These are phyloP conservation scores for Wickerhamiella lipophila DNA, from an alignment of 805 yeast genomes.

Conservation along the genomic window DNA sequence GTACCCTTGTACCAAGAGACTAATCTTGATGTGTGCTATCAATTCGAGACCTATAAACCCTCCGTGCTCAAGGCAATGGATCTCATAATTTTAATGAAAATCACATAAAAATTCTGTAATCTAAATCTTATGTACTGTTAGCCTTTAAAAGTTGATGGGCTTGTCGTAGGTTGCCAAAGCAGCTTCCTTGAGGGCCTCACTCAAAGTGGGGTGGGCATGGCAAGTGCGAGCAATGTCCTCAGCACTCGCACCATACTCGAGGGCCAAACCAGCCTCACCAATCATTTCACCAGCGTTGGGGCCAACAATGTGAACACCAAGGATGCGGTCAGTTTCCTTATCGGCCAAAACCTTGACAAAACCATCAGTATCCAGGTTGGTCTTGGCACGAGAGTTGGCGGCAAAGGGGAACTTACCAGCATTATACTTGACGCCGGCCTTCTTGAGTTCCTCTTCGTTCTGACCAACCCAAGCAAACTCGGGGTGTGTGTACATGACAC, in stretches of 20 bases:
- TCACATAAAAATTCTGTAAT: no score
- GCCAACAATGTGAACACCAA: constrained; percentile 95
- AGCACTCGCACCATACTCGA: constrained; percentile 97
- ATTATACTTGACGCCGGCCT: constrained; percentile 79
- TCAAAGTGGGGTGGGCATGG: constrained; percentile 96
- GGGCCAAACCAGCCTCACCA: constrained; percentile 94
- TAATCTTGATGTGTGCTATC: no score
- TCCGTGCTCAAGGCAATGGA: no score
- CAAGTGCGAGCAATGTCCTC: constrained; percentile 96
- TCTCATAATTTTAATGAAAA: no score
- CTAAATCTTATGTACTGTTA: neutral
- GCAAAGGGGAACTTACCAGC: constrained; percentile 97
- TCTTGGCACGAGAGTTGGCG: constrained; percentile 99
- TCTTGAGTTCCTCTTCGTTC: constrained; percentile 88
- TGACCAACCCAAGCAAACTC: constrained; percentile 99
- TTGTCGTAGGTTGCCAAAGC: constrained; percentile 83
- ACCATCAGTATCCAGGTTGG: constrained; percentile 93
- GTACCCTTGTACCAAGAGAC: no score
- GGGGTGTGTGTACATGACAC: constrained; percentile 98
- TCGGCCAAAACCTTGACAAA: constrained; percentile 92
- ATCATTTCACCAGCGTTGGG: constrained; percentile 99
- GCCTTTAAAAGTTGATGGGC: constrained; percentile 66
- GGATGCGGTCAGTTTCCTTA: constrained; percentile 89
- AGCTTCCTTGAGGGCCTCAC: constrained; percentile 98
- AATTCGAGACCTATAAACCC: no score